Evolutionary conservation across 2,329 filamentous ascomycete genomes (phyloP).

Genomic region (Malbranchea zuffiana): DNA sequence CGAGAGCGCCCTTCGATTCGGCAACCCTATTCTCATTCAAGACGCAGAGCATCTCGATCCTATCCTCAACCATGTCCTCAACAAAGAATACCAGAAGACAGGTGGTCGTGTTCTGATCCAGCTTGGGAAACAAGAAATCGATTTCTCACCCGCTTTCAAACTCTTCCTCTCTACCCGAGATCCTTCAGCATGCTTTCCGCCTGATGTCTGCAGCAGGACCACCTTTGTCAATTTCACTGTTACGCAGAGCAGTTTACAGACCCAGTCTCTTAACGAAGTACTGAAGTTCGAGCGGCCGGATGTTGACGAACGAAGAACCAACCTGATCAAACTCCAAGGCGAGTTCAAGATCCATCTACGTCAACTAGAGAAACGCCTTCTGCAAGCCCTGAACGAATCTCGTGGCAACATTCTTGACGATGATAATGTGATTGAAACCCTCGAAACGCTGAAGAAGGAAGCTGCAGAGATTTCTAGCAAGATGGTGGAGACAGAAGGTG

Average conservation of each 20-base stretch:
- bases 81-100: slow-evolving; percentile 98
- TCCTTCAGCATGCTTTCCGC: slow-evolving; percentile 88
- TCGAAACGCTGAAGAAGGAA: slow-evolving; percentile 96
- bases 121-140: slow-evolving; percentile 96
- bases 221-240: slow-evolving; percentile 99
- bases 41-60: slow-evolving; percentile 96
- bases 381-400: slow-evolving; percentile 94
- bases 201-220: slow-evolving; percentile 94
- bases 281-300: slow-evolving; percentile 95
- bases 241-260: slow-evolving; percentile 96
- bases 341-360: slow-evolving; percentile 98
- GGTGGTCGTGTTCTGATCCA: slow-evolving; percentile 96
- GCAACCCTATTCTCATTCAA: slow-evolving; percentile 96
- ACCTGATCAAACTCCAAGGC: slow-evolving; percentile 96
- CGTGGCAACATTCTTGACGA: slow-evolving; percentile 97
- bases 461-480: slow-evolving; percentile 91
- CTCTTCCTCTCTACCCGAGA: slow-evolving; percentile 91
- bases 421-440: slow-evolving; percentile 93
- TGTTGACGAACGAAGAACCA: slow-evolving; percentile 89
- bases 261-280: slow-evolving; percentile 93
- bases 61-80: slow-evolving; percentile 94
- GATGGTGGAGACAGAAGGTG: slow-evolving; percentile 91
- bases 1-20: slow-evolving; percentile 91
- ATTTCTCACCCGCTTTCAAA: slow-evolving; percentile 94
- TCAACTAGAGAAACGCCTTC: slow-evolving; percentile 82